Conservation (phyloP, 345 rosid species). For the Mallotus nudiflorus region DNA sequence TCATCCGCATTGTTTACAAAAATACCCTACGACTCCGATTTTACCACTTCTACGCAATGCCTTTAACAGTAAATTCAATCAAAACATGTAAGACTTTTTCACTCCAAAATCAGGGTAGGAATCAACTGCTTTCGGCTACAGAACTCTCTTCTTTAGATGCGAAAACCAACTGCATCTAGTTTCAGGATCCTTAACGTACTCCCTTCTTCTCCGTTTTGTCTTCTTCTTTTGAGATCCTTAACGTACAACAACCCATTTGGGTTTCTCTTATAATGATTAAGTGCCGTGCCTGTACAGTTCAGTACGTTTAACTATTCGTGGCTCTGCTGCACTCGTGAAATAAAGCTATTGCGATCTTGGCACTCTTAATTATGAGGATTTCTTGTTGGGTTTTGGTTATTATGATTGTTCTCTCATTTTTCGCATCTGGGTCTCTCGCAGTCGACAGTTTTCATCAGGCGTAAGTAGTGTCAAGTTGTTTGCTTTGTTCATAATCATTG, state of each 20-base stretch:
- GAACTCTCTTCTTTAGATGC: constrained; percentile 32
- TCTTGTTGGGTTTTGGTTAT: constrained; percentile 35
- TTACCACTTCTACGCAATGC: not conserved
- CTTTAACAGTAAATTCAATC: not conserved
- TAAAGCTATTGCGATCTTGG: constrained; percentile 28
- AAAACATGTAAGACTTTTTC: not conserved
- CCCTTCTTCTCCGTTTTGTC: no score
- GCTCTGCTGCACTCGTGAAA: constrained; percentile 33
- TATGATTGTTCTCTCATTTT: constrained; percentile 41
- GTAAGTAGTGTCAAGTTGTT: constrained; percentile 47
- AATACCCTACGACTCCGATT: not conserved
- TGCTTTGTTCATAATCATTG: not conserved
- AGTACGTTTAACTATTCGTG: constrained; percentile 5
- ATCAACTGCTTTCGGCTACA: constrained; percentile 29
- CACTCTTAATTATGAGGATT: constrained; percentile 49
- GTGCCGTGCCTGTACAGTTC: constrained; percentile 16
- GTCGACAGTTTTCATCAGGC: constrained; percentile 68
- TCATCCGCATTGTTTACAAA: not conserved
- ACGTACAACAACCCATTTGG: no score
- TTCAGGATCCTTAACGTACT: constrained; percentile 57
- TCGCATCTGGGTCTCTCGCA: constrained; percentile 52
- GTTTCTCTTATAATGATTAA: constrained; percentile 21
- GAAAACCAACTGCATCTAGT: constrained; percentile 22
- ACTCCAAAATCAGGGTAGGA: not conserved
- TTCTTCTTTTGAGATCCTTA: constrained; percentile 36